Conservation (phyloP, 331 rosid genomes). For the Quercus tomentella region DNA sequence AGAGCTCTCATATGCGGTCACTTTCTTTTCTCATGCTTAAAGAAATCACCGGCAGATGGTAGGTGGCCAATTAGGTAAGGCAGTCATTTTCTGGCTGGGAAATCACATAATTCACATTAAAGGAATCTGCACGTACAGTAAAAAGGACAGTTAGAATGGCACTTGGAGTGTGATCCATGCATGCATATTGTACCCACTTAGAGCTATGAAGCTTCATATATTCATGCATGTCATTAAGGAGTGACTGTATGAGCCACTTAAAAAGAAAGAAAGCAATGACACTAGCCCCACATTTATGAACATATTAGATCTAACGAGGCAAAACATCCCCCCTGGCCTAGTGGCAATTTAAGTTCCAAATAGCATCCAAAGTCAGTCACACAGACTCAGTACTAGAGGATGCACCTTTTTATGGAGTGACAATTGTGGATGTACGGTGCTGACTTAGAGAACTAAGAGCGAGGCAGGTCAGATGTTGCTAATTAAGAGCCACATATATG, state of each 20-base stretch:
- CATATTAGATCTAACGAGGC: neutral
- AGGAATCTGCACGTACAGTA: neutral
- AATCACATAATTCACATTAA: neutral
- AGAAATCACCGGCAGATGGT: neutral
- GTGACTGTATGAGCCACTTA: neutral
- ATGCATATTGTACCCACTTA: too few relatives aligned
- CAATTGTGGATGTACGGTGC: too few relatives aligned
- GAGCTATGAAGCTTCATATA: too few relatives aligned
- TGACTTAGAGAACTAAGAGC: too few relatives aligned
- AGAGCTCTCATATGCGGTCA: neutral
- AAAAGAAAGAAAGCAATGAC: neutral
- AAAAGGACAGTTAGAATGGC: too few relatives aligned
- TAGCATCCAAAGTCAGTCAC: neutral
- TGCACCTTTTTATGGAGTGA: too few relatives aligned
- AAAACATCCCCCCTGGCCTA: neutral
- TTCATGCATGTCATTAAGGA: too few relatives aligned
- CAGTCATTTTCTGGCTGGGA: neutral
- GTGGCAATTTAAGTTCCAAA: neutral
- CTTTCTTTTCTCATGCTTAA: neutral
- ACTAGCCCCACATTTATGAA: neutral
- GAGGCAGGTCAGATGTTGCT: too few relatives aligned
- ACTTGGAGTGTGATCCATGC: too few relatives aligned
- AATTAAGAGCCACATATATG: too few relatives aligned
- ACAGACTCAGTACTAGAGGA: neutral
- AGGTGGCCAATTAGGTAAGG: neutral